These are phyloP conservation scores for Nannizziopsis barbatae DNA, from an alignment of 2,329 filamentous ascomycete genomes.

Conservation along the genomic window DNA sequence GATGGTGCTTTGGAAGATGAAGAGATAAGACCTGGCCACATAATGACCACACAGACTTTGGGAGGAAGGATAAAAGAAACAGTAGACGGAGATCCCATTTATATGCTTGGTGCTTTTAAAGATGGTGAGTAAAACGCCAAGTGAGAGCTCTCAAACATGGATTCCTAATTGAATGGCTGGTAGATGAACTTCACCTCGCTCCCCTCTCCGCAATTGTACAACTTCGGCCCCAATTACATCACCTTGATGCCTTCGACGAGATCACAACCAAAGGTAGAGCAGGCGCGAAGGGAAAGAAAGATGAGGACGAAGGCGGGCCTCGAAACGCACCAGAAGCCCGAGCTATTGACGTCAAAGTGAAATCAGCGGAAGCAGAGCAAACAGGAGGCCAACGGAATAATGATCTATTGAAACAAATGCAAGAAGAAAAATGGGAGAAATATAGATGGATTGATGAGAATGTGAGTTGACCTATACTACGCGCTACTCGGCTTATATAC, in stretches of 20 bases:
- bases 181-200: slow-evolving; percentile 72
- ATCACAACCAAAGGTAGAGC: slow-evolving; percentile 35
- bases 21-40: slow-evolving; percentile 31
- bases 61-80: slow-evolving; percentile 66
- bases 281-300: slow-evolving; percentile 26
- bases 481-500: neutral
- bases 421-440: slow-evolving; percentile 70
- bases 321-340: slow-evolving; percentile 48
- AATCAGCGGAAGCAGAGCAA: slow-evolving; percentile 57
- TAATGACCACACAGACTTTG: slow-evolving; percentile 70
- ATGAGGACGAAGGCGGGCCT: slow-evolving; percentile 37
- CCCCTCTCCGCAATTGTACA: slow-evolving; percentile 73
- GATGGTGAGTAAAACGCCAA: slow-evolving; percentile 48
- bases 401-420: slow-evolving; percentile 63
- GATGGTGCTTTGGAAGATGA: slow-evolving; percentile 18
- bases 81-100: slow-evolving; percentile 58
- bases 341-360: slow-evolving; percentile 78
- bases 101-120: slow-evolving; percentile 88
- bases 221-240: slow-evolving; percentile 82
- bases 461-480: slow-evolving; percentile 18
- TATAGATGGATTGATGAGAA: slow-evolving; percentile 64
- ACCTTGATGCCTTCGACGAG: slow-evolving; percentile 75
- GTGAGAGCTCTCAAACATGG: neutral
- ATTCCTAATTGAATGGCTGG: slow-evolving; percentile 1
- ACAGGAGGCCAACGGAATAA: slow-evolving; percentile 59